A percentile compares a stretch with the other conserved stretches of the same genome.
These are phyloP conservation scores for Nigrospora osmanthi DNA, from an alignment of 2,329 filamentous ascomycete genomes.

Conservation along the genomic window DNA sequence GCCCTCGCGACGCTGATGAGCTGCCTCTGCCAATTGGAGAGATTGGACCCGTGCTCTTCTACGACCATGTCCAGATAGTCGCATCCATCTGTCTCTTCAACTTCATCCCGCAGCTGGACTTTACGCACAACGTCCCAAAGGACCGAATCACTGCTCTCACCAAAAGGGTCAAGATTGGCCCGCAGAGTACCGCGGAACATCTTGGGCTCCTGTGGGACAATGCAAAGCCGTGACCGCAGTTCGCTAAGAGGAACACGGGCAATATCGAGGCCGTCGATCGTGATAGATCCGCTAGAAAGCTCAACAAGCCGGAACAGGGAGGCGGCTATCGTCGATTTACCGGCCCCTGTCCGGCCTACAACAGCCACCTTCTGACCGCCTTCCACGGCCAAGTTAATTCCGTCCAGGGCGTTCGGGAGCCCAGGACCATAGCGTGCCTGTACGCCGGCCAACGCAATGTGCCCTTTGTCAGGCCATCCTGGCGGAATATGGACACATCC, in stretches of 20 bases:
- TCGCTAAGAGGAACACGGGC: conserved; percentile 32
- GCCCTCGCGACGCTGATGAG: conserved; percentile 56
- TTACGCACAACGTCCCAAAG: conserved; percentile 35
- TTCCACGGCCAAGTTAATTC: conserved; percentile 26
- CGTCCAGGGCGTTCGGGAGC: conserved; percentile 38
- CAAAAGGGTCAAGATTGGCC: conserved; percentile 39
- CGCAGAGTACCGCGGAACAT: conserved; percentile 52
- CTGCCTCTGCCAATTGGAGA: conserved; percentile 54
- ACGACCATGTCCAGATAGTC: conserved; percentile 47
- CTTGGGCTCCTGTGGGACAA: conserved; percentile 47
- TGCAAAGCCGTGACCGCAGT: conserved; percentile 44
- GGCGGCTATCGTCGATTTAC: conserved; percentile 50
- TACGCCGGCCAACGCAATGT: conserved; percentile 38
- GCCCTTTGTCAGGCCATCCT: conserved; percentile 34
- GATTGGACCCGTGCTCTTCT: conserved; percentile 21
- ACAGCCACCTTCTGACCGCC: conserved; percentile 35
- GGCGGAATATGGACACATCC: conserved; percentile 28
- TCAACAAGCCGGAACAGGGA: conserved; percentile 54
- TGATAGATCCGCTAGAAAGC: conserved; percentile 41
- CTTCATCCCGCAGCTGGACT: conserved; percentile 46
- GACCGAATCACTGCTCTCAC: conserved; percentile 11
- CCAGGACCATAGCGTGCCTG: conserved; percentile 42
- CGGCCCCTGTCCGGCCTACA: conserved; percentile 37
- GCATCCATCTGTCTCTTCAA: conserved; percentile 18
- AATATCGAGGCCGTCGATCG: conserved; percentile 49